Base-by-base conservation (phyloP, 2,329 filamentous ascomycete genomes). In the Trichoderma breve region DNA sequence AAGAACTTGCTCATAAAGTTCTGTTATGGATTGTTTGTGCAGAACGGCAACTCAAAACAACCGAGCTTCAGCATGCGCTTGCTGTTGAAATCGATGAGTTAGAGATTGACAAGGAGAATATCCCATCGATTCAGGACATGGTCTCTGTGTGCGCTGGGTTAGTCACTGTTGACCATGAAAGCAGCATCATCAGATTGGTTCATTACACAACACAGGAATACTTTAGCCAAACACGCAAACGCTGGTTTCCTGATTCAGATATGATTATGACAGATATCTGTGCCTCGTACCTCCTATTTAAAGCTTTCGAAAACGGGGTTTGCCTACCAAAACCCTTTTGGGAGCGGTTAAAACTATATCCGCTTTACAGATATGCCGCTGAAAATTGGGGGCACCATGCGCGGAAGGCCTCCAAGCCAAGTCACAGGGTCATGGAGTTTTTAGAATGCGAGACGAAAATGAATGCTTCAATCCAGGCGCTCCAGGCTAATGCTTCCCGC, bases 201-300 rank as follows among this genome's bases (percentile, higher is more conserved):
- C 68, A 71, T 32, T 64, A 71, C 9, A 64, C 68, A 2, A 32
- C 68, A 7, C 68, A 71, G 18, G 28, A 71, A 11, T 71, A 65
- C 30, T 71, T 71, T 2, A 28, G 26, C 8, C 39, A 47, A 24
- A 65, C 39, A 14, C n/a, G 51, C 7, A 7, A 14, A 4, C n/a
- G 12, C 6, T 71, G 68, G 68, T 71, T 71, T n/a, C 68, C 57
- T 9, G 14, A 53, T 18, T 6, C 60, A 12, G 43, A 63, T 18
- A 3, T n/a, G 1, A 15, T 57, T 1, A 71, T 71, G 11, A 1
- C 58, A 18, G n/a, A 30, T 32, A 15, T 18, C 6, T 71, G 68
- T 24, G 8, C 7, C n/a, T 26, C 58, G 0, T 71, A 71, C 6
- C 68, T 71, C 6, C 15, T 21, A 4, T 69, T 47, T 12, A 21